Base-by-base conservation (phyloP, 345 rosid species). In the Limnanthes douglasii region DNA sequence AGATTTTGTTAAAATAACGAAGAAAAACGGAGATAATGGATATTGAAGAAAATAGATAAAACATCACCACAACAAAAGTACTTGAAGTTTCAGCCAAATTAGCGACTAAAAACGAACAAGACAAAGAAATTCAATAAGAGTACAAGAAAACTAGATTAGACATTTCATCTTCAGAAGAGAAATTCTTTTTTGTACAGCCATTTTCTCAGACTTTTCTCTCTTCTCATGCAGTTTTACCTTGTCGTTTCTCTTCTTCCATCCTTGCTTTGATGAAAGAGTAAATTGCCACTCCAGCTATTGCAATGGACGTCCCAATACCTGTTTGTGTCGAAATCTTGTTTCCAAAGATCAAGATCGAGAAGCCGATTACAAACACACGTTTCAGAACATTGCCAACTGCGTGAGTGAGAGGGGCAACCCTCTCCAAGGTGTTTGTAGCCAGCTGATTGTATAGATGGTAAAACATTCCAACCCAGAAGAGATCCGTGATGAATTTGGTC, bases 391-490 rank as follows among this genome's bases (percentile, higher is more conserved):
- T 88, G 43, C 98, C 98, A 41, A 88, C 94, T 2, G 95, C 98
- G 43, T 88, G 98, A 8, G 98, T 88, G 37, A 88, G 83, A 16
- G 98, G 95, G 27, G 95, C 94, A 41, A 88, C 95, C 60, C 98
- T 67, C 70, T 88, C 98, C 66, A 88, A 66, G 10, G 98, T 83
- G 57, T 88, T 88, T 46, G 92, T 83, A 39, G 98, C 98, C 74
- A 88, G 26, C 98, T 88, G 98, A 53, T 83, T 88, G 67, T 83
- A 88, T 45, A 88, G 95, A 55, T 88, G 95, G 67, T 83, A 83
- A 53, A 88, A 88, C 95, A 88, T 77, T 45, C 98, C 98, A 20
- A 88, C 93, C 98, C 95, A 88, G 17, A 88, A 83, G 45, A 88
- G 98, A 67, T 88, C 94, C 11, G 95, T 41, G 43, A 83, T 3